Base-by-base conservation (phyloP, 192 early-diverging fungal genomes). In the Linnemannia elongata region DNA sequence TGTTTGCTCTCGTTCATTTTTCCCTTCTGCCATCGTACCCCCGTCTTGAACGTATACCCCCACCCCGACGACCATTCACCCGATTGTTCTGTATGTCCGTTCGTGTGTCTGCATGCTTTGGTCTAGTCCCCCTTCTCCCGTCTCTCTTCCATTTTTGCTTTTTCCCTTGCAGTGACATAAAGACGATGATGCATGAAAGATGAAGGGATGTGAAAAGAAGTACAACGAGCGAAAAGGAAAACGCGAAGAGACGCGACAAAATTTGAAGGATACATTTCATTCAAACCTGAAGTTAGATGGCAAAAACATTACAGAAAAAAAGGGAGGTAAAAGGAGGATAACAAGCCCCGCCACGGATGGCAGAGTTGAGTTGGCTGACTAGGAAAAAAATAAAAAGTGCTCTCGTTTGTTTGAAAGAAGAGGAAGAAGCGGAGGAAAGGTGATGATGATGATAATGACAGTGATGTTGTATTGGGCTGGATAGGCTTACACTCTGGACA, bases 311-410 rank as follows among this genome's bases (percentile, higher is more conserved):
- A 63, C 24, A 33, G 30, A 63, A 63, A 63, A 63, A 33, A 33
- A 33, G 24, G 24, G 24, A 57, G 55, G 6, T 5, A n/a, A n/a
- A 66, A 15, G 12, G 60, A 66, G 30, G 27, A 66, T 15, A 30
- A 33, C 12, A 13, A 33, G 9, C 9, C n/a, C 30, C 60, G 3
- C 30, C 30, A 30, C 12, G 30, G 60, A 63, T 66, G n/a, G 60
- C 60, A 66, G 35, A 33, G 60, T 60, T 60, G 57, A 66, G 30
- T 66, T 66, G n/a, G 60, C 27, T 66, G 60, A 33, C 60, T 66
- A 66, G 27, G 60, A 66, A 66, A 27, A 63, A 66, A 33, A 20
- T 18, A 60, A 66, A 66, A 66, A 66, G 27, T 17, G 60, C 60
- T 66, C 60, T 66, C 12, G n/a, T 63, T 3, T 27, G 27, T 66